Evolutionary conservation across 2,329 filamentous ascomycete species (phyloP), one percentile per base, ranked within the genome.

Genomic region (Ceratocystiopsis minuta): DNA sequence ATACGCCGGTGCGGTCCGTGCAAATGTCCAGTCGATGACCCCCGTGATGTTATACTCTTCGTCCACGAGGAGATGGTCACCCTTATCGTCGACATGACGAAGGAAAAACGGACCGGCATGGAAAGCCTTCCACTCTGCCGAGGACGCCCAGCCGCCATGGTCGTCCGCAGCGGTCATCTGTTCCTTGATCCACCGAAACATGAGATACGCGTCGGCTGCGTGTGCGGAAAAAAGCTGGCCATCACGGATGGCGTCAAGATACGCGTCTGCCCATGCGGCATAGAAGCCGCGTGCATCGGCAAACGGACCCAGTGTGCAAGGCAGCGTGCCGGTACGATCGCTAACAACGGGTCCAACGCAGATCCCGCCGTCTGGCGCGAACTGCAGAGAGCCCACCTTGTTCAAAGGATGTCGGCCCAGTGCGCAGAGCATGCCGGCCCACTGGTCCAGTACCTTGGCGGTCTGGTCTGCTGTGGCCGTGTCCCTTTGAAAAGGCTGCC

Each of bases 21-120:
- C 56, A 55, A 52, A 57, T 37, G 58, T 54, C 58, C 57, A 68
- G 46, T 69, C 64, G 41, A 68, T 62, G 31, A 70, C 62, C 1
- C 62, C 63, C 6, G 60, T 66, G 32, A 70, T 59, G 43, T 65
- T 62, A 44, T 55, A 63, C 9, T 64, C 39, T 3, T 64, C 55
- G 45, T 70, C 60, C 2, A 62, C 58, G 2, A 70, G 52, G 11
- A 70, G 24, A 15, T 43, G 42, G 15, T 40, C 34, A 16, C 42
- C 42, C 17, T 39, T 40, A 38, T 40, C 42, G 36, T 43, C 61
- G 6, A 54, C 53, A 46, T 68, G 63, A 46, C 64, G 67, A 10
- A 70, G 50, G 43, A 68, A 50, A 60, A 68, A 16, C 49, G 51
- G 32, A 2, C 32, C 32, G 15, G 6, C 15, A 33, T 33, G 32